Base-by-base conservation (phyloP, 192 early-diverging fungal genomes). In the Cladochytrium replicatum region DNA sequence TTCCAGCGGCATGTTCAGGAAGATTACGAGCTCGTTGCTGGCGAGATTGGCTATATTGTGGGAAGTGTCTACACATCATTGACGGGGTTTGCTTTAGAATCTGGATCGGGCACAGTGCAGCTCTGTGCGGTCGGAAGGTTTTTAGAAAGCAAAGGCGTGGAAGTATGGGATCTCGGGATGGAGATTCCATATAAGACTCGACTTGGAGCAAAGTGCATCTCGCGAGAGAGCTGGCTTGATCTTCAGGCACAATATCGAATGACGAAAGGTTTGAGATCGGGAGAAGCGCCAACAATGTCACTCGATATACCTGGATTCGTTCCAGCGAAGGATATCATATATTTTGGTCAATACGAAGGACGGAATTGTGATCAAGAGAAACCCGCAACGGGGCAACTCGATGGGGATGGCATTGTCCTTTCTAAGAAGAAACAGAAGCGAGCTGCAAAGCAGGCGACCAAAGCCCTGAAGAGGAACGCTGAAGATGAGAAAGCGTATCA, bases 91-190 rank as follows among this genome's bases (percentile, higher is more conserved):
- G 21, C 11, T 28, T 22, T 6, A 43, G 31, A 48, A 37, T 6
- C 47, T 6, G 26, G 23, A 13, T 22, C 47, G 6, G 37, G 31
- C 23, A 48, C 9, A 37, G 47, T 41, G 47, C 22, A 28, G 47
- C 6, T 42, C 25, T 13, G 9, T 9, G 9, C 19, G 43, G 32
- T 37, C 9, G 9, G 43, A 44, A 44, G 43, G 9, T 13, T 9
- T 11, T 11, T 11, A 21, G 9, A 21, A 11, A 19, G 19, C 32
- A 13, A 9, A 19, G 43, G 43, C 9, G 9, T 44, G 15, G 32
- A 15, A 29, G 43, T 44, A 11, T 44, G 43, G 43, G 19, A 44
- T 44, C 19, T 9, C 13, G 43, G 43, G 32, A 44, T 44, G 43
- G 43, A 21, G 32, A 9, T 11, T 9, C 9, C 9, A 37, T 11